Conservation (phyloP, 495 filamentous ascomycete genomes). For the Xylaria intraflava region DNA sequence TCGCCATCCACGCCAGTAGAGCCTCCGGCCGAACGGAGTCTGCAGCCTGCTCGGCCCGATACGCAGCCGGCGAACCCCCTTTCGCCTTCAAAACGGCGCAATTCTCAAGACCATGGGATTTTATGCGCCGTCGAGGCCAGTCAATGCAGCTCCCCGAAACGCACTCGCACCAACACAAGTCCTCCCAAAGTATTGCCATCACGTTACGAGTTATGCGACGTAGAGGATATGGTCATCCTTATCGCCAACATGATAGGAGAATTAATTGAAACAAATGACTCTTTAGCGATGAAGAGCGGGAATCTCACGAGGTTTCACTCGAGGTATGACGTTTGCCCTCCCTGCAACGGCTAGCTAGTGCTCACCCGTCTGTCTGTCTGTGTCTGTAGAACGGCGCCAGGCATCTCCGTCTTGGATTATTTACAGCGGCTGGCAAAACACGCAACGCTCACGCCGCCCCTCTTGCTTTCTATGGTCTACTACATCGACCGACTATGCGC, state of each 20-base stretch:
- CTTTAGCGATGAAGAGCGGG: conserved; percentile 73
- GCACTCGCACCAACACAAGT: conserved; percentile 35
- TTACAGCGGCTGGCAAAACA: conserved; percentile 87
- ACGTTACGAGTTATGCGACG: conserved; percentile 69
- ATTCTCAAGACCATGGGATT: conserved; percentile 44
- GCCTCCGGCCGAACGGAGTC: conserved; percentile 11
- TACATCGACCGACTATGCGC: conserved; percentile 96
- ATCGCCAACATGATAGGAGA: conserved; percentile 95
- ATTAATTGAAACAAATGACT: conserved; percentile 86
- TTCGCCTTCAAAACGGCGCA: conserved; percentile 41
- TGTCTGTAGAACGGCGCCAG: conserved; percentile 66
- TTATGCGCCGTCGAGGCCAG: conserved; percentile 43
- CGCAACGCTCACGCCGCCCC: conserved; percentile 84
- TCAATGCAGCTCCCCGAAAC: conserved; percentile 33
- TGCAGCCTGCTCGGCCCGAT: conserved; percentile 34
- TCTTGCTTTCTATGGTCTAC: conserved; percentile 98
- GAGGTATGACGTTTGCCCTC: conserved; percentile 45
- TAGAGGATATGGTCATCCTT: conserved; percentile 77
- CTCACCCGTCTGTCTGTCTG: conserved; percentile 5
- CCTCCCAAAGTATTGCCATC: conserved; percentile 63
- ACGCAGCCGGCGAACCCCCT: conserved; percentile 25
- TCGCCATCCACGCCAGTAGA: conserved; percentile 31
- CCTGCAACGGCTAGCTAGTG: conserved; percentile 9
- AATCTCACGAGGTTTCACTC: conserved; percentile 93
- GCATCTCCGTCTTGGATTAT: conserved; percentile 90